Evolutionary conservation across 495 filamentous ascomycete genomes (phyloP), one percentile per base, ranked within the genome.

Genomic region (Penicillium samsonianum): DNA sequence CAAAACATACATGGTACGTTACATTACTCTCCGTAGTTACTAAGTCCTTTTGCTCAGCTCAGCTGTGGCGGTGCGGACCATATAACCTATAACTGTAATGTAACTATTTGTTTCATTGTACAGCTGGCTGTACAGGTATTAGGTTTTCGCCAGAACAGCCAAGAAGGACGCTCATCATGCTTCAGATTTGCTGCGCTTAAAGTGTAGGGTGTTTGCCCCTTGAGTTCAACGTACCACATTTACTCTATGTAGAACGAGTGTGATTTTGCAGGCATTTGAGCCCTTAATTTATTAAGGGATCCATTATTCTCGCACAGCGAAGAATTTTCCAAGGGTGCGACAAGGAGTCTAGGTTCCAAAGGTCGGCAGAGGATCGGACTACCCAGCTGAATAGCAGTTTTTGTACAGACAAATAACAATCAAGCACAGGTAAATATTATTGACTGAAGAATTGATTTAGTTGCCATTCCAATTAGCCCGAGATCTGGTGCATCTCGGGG

Each of bases 1-100:
- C 8, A 42, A 42, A 42, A 42, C 40, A 42, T 42, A 42, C 17
- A 42, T 42, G 40, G 40, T 42, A 42, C 40, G 40, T 42, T 42
- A 42, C 40, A 42, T 42, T 42, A 42, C 40, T 42, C 19, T 11
- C 3, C 17, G 11, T 20, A 42, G 23, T 42, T 42, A 42, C 19
- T 42, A 42, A 42, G 40, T 22, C 23, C 8, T 42, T 7, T 14
- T 28, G 8, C 7, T 4, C n/a, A n/a, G n/a, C n/a, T 42, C 40
- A 22, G 1, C 40, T 42, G 19, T 42, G 40, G 40, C 40, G 40
- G 40, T 42, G 40, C 9, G 40, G 40, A 42, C 8, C 19, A 20
- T 42, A 6, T 42, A 42, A 42, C 19, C 14, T 42, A 6, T 42
- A 42, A 42, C 19, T 23, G 40, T 42, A 42, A 20, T 42, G 19